Evolutionary conservation across 2,329 filamentous ascomycete species (phyloP).

Genomic region (Stemphylium lycopersici): DNA sequence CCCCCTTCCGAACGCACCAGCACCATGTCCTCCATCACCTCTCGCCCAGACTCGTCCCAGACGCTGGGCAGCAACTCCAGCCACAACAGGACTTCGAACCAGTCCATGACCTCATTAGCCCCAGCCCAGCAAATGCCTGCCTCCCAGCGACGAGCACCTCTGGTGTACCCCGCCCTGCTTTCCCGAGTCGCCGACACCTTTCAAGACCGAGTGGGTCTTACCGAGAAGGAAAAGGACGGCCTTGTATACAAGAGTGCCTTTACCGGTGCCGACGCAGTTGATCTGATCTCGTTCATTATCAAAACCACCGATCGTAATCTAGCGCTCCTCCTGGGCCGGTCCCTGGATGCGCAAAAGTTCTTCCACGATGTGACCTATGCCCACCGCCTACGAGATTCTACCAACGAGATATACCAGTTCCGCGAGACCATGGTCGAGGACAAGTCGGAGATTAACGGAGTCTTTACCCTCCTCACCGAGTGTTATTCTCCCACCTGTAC

Average conservation of each 20-base stretch:
- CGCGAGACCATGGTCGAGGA: constrained; percentile 90
- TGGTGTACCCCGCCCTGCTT: constrained; percentile 91
- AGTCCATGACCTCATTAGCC: constrained; percentile 48
- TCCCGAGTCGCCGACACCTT: constrained; percentile 95
- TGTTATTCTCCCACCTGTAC: constrained; percentile 99
- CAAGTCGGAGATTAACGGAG: constrained; percentile 85
- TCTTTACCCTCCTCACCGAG: constrained; percentile 94
- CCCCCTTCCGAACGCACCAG: constrained; percentile 68
- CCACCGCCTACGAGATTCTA: constrained; percentile 91
- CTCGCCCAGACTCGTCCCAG: constrained; percentile 46
- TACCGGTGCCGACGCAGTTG: constrained; percentile 92
- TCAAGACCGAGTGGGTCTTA: constrained; percentile 81
- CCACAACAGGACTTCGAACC: constrained; percentile 48
- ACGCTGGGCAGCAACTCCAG: constrained; percentile 30
- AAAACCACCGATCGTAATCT: constrained; percentile 95
- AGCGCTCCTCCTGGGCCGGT: constrained; percentile 85
- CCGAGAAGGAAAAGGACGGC: constrained; percentile 94
- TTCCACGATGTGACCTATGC: constrained; percentile 99
- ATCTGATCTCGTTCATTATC: constrained; percentile 95
- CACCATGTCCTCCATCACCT: constrained; percentile 59
- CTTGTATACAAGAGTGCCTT: constrained; percentile 97
- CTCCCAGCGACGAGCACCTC: constrained; percentile 68
- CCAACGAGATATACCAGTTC: constrained; percentile 95
- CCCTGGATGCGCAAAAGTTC: constrained; percentile 96
- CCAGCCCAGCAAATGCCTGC: constrained; percentile 54